A percentile compares a stretch with the other conserved stretches of the same genome.
These are phyloP conservation scores for Silene uniflora DNA, from an alignment of 148 eudicot species.

Conservation along the genomic window DNA sequence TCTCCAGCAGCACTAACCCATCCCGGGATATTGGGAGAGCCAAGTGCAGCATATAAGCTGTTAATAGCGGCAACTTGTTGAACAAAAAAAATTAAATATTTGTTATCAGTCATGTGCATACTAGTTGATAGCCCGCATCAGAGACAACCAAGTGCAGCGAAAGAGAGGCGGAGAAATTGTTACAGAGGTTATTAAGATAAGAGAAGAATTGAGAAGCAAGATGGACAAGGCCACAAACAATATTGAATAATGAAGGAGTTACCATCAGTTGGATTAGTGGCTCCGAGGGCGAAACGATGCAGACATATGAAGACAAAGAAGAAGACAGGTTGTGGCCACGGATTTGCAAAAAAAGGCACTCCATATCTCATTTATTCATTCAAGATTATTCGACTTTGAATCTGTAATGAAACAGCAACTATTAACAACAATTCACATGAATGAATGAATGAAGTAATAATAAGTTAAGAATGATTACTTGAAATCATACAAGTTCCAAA, in stretches of 20 bases:
- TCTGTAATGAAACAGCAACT: no score
- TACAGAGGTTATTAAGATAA: neutral
- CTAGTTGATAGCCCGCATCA: neutral
- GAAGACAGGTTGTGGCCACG: constrained; percentile 27
- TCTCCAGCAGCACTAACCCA: constrained; percentile 80
- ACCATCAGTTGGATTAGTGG: constrained; percentile 67
- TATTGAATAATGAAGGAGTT: neutral
- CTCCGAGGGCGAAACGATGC: constrained; percentile 34
- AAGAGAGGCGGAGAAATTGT: neutral
- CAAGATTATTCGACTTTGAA: constrained; percentile 24
- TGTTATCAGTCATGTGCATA: constrained; percentile 11
- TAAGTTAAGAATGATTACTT: no score
- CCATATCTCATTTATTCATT: constrained; percentile 55
- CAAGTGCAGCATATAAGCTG: constrained; percentile 64
- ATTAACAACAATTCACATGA: no score
- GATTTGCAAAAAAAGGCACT: constrained; percentile 23
- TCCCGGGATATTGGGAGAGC: constrained; percentile 72
- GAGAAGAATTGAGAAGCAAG: neutral
- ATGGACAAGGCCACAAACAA: no score
- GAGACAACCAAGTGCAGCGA: neutral
- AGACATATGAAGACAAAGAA: constrained; percentile 31
- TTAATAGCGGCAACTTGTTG: constrained; percentile 77
- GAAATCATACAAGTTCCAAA: no score
- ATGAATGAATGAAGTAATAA: no score
- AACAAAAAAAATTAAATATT: constrained; percentile 8